These are phyloP conservation scores for Alternaria alternata DNA, from an alignment of 2,329 filamentous ascomycete species.

Conservation along the genomic window DNA sequence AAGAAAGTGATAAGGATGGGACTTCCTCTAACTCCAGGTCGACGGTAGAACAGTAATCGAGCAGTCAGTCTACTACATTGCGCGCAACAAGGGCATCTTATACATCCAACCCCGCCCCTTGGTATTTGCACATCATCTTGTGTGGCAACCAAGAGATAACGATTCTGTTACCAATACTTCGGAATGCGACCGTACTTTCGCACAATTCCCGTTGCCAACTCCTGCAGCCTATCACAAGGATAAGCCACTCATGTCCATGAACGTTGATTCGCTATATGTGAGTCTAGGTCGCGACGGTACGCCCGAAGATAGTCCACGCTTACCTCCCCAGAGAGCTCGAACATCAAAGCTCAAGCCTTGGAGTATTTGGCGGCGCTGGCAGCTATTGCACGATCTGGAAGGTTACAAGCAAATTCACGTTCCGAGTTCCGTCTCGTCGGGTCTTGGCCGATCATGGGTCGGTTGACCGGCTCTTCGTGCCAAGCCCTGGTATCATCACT, in stretches of 20 bases:
- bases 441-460: conserved; percentile 21
- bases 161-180: conserved; percentile 14
- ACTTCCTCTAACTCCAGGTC: neutral
- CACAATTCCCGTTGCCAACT: neutral
- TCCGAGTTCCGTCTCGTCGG: conserved; percentile 34
- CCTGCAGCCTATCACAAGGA: conserved; percentile 1
- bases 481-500: conserved; percentile 10
- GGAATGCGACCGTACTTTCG: neutral
- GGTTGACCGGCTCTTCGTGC: conserved; percentile 13
- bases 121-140: conserved; percentile 13
- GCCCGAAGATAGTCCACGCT: neutral
- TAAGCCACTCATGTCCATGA: neutral
- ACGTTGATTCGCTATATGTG: conserved; percentile 5
- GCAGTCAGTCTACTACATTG: neutral
- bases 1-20: neutral
- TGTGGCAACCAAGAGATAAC: conserved; percentile 34
- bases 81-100: conserved; percentile 24
- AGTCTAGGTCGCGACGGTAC: neutral
- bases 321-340: neutral
- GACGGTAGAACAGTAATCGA: conserved; percentile 3
- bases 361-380: conserved; percentile 31
- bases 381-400: conserved; percentile 25
- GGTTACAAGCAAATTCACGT: conserved; percentile 26
- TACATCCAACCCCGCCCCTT: conserved; percentile 19
- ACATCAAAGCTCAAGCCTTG: conserved; percentile 18